Conservation (phyloP, 345 rosid genomes). For the Acer yangbiense region DNA sequence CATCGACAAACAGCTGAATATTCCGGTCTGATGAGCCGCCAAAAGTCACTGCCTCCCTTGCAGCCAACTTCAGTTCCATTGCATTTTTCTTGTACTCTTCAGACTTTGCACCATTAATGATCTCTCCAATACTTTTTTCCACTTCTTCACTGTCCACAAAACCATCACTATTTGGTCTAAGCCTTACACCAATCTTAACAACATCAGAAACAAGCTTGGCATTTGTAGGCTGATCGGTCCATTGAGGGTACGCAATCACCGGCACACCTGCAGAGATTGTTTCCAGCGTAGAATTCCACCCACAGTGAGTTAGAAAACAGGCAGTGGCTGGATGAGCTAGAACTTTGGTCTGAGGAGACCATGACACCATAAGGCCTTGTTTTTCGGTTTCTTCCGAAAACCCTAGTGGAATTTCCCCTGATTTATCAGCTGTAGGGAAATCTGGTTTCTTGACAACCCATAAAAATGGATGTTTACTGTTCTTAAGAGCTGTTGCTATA, state of each 20-base stretch:
- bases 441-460: slow-evolving; percentile 53
- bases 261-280: no score
- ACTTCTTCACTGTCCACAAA: no score
- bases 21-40: slow-evolving; percentile 53
- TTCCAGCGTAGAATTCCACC: slow-evolving; percentile 42
- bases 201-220: no score
- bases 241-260: no score
- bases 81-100: slow-evolving; percentile 33
- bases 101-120: slow-evolving; percentile 15
- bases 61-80: slow-evolving; percentile 33
- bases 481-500: slow-evolving; percentile 41
- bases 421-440: slow-evolving; percentile 5
- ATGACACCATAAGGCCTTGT: slow-evolving; percentile 41
- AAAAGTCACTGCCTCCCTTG: slow-evolving; percentile 31
- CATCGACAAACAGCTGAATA: slow-evolving; percentile 44
- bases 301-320: slow-evolving; percentile 60
- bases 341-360: slow-evolving; percentile 56
- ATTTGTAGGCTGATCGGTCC: no score
- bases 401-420: slow-evolving; percentile 36
- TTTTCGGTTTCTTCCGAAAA: slow-evolving; percentile 40
- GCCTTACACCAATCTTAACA: no score
- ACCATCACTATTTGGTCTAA: no score
- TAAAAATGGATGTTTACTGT: slow-evolving; percentile 32
- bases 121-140: no score
- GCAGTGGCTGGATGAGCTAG: slow-evolving; percentile 43